Percentiles rank a stretch among this genome's conserved stretches.
Conservation (phyloP, 164 flowering plant species). For the Saururus chinensis region DNA sequence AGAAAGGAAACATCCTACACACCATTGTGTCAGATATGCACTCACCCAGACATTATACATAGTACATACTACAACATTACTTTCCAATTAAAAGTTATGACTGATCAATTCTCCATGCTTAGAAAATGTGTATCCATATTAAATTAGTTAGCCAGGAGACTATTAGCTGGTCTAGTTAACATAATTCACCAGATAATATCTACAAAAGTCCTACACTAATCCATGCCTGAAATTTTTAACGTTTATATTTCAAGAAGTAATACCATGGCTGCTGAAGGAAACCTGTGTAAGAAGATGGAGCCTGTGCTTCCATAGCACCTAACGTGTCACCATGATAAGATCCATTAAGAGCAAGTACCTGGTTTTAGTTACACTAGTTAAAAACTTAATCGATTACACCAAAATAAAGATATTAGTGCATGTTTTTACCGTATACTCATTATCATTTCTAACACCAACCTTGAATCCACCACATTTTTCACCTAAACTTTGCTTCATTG, state of each 20-base stretch:
- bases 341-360: constrained; percentile 92
- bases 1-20: too few relatives aligned
- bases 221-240: background rate
- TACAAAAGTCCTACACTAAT: background rate
- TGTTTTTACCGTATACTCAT: too few relatives aligned
- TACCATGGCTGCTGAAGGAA: constrained; percentile 98
- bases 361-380: background rate
- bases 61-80: too few relatives aligned
- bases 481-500: constrained; percentile 4
- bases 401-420: background rate
- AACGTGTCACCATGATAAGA: constrained; percentile 98
- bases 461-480: constrained; percentile 32
- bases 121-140: too few relatives aligned
- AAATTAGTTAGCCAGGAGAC: too few relatives aligned
- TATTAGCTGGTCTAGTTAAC: background rate
- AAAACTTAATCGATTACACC: too few relatives aligned
- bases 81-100: too few relatives aligned
- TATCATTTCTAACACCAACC: constrained; percentile 24
- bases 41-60: too few relatives aligned
- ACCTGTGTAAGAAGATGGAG: constrained; percentile 90
- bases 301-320: constrained; percentile 99
- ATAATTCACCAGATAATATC: background rate
- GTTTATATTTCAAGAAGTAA: background rate
- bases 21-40: too few relatives aligned
- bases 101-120: too few relatives aligned